Conservation (phyloP, 768 basidiomycete genomes). For the Amylocystis lapponica region DNA sequence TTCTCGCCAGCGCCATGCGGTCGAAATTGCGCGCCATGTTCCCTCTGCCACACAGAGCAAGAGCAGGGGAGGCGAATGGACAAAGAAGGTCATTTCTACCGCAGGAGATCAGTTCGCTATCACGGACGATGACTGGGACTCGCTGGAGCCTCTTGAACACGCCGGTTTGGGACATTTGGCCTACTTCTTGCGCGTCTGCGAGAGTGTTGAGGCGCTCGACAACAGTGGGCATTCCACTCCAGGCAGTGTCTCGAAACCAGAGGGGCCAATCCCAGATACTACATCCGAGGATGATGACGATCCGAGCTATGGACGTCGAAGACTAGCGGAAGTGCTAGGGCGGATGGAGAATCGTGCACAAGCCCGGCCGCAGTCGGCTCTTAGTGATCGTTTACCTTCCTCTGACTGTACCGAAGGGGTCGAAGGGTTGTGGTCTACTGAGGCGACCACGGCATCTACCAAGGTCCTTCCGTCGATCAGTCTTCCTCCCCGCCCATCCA, state of each 20-base stretch:
- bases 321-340: background rate
- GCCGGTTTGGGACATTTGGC: constrained; percentile 8
- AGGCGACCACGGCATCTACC: constrained; percentile 1
- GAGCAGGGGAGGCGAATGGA: constrained; percentile 15
- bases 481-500: constrained; percentile 6
- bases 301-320: background rate
- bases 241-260: background rate
- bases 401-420: background rate
- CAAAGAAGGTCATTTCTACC: constrained; percentile 17
- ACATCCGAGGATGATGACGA: background rate
- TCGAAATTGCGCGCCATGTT: constrained; percentile 18
- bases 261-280: background rate
- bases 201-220: constrained; percentile 7
- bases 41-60: background rate
- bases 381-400: background rate
- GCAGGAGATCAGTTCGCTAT: background rate
- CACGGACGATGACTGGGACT: background rate
- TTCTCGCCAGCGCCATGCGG: constrained; percentile 4
- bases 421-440: background rate
- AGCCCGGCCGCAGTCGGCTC: background rate
- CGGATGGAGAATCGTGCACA: background rate
- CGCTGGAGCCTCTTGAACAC: constrained; percentile 9
- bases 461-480: constrained; percentile 2
- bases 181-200: constrained; percentile 16
- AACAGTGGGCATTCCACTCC: background rate